phyloP scores from a whole-genome alignment of 2,329 filamentous ascomycete species.

The Fusarium piperis region DNA sequence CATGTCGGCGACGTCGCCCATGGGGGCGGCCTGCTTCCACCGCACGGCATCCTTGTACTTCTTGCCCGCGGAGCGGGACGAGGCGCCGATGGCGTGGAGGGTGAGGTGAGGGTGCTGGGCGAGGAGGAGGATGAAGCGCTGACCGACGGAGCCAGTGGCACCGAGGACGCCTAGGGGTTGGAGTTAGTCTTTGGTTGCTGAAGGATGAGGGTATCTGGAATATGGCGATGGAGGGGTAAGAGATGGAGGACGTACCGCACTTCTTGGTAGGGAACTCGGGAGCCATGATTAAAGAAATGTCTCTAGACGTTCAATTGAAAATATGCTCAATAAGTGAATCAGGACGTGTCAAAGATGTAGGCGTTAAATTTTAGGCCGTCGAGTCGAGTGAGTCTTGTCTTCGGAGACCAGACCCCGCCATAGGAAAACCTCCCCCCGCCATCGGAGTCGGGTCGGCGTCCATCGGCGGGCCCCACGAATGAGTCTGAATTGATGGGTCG shows the following conservation, averaged over 20 bases:
- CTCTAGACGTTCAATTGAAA: neutral
- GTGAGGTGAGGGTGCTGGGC: slow-evolving; percentile 87
- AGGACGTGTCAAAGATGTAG: neutral
- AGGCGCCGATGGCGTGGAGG: slow-evolving; percentile 90
- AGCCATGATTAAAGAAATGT: slow-evolving; percentile 36
- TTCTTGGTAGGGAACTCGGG: slow-evolving; percentile 65
- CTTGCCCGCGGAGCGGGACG: slow-evolving; percentile 88
- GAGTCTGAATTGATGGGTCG: slow-evolving; percentile 25
- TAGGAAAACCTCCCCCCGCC: slow-evolving; percentile 42
- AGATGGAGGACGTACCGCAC: slow-evolving; percentile 58
- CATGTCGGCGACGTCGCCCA: slow-evolving; percentile 82
- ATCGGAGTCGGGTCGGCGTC: slow-evolving; percentile 43
- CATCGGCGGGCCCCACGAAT: neutral
- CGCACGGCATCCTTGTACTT: slow-evolving; percentile 92
- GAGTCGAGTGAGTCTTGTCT: slow-evolving; percentile 30
- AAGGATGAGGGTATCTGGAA: neutral
- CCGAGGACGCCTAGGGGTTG: slow-evolving; percentile 75
- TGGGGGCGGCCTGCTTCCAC: slow-evolving; percentile 92
- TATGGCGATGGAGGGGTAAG: slow-evolving; percentile 21
- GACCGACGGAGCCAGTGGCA: slow-evolving; percentile 92
- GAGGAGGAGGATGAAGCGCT: slow-evolving; percentile 93
- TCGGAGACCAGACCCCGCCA: slow-evolving; percentile 40
- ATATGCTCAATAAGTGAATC: neutral
- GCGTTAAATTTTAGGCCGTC: slow-evolving; percentile 33
- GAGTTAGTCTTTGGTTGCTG: slow-evolving; percentile 12